Evolutionary conservation across 768 basidiomycete genomes (phyloP).

Genomic region (Chlorophyllum brunneum): DNA sequence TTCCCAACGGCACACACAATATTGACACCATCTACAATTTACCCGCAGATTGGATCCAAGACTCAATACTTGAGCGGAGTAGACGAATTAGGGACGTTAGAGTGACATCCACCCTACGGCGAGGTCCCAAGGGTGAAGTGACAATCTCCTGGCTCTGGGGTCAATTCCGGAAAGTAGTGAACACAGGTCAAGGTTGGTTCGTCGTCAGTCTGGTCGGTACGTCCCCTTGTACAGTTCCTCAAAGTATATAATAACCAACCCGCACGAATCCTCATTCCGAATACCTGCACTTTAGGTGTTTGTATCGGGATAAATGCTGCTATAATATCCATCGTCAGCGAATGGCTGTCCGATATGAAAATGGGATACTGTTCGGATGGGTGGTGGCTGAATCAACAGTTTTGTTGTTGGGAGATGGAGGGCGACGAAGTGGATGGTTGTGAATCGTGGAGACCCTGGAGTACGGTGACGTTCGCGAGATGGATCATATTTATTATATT

Average conservation of each 20-base stretch:
- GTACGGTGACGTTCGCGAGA: slow-evolving; percentile 59
- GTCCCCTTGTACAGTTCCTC: slow-evolving; percentile 24
- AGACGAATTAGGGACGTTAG: slow-evolving; percentile 65
- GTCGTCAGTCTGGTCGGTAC: slow-evolving; percentile 86
- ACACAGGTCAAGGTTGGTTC: slow-evolving; percentile 87
- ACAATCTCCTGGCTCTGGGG: slow-evolving; percentile 59
- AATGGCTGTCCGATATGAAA: slow-evolving; percentile 97
- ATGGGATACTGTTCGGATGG: slow-evolving; percentile 95
- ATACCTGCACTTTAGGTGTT: slow-evolving; percentile 50
- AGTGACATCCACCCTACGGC: slow-evolving; percentile 35
- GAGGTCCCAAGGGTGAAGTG: slow-evolving; percentile 46
- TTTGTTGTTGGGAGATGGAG: slow-evolving; percentile 98
- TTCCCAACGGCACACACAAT: neutral
- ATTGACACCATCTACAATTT: too few relatives aligned
- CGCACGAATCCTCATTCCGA: neutral
- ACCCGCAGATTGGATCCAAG: slow-evolving; percentile 89
- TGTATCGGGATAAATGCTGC: slow-evolving; percentile 94
- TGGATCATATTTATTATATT: slow-evolving; percentile 88
- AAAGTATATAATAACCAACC: neutral
- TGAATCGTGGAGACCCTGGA: slow-evolving; percentile 92
- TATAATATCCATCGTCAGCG: slow-evolving; percentile 89
- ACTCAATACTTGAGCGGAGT: slow-evolving; percentile 85
- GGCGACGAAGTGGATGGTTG: slow-evolving; percentile 76
- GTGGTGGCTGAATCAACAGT: slow-evolving; percentile 98
- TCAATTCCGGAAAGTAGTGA: slow-evolving; percentile 52